A percentile compares a stretch with the other conserved stretches of the same genome.
These are phyloP conservation scores for Plasmopara muralis DNA, from an alignment of 352 stramenopile species.

Conservation along the genomic window DNA sequence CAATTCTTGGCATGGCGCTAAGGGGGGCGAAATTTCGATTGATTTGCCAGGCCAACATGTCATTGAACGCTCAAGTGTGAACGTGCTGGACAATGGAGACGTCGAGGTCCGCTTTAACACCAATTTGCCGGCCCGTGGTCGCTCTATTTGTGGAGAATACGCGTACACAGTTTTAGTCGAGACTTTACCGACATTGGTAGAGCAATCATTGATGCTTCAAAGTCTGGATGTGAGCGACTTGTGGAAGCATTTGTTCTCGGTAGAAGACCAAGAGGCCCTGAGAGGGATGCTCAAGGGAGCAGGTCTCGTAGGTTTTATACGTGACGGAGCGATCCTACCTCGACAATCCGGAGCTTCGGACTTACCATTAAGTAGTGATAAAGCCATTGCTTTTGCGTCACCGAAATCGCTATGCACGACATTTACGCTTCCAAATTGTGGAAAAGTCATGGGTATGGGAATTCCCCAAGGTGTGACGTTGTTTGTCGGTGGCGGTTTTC, in stretches of 20 bases:
- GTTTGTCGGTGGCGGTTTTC: conserved; percentile 96
- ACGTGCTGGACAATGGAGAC: conserved; percentile 65
- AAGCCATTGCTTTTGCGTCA: conserved; percentile 79
- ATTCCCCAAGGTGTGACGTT: conserved; percentile 92
- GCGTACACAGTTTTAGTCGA: conserved; percentile 89
- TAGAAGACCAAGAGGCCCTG: conserved; percentile 92
- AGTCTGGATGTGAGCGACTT: conserved; percentile 66
- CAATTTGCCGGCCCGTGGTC: conserved; percentile 90
- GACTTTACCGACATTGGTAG: conserved; percentile 82
- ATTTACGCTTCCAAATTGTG: conserved; percentile 86
- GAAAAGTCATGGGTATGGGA: conserved; percentile 88
- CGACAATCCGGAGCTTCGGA: conserved; percentile 70
- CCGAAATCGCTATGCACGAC: conserved; percentile 66
- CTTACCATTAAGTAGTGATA: conserved; percentile 31
- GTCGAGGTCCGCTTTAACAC: conserved; percentile 93
- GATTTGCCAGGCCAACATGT: conserved; percentile 90
- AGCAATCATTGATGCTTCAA: conserved; percentile 65
- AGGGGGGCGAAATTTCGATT: conserved; percentile 94
- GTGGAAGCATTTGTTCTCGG: conserved; percentile 81
- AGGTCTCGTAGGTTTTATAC: conserved; percentile 90
- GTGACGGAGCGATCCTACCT: conserved; percentile 89
- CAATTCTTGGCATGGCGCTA: conserved; percentile 78
- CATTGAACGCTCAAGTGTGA: conserved; percentile 88
- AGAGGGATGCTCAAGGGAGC: conserved; percentile 69
- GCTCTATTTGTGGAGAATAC: conserved; percentile 91